Evolutionary conservation across 306 rosid species (phyloP), one percentile per base, ranked within the genome.

Genomic region (Argentina anserina): DNA sequence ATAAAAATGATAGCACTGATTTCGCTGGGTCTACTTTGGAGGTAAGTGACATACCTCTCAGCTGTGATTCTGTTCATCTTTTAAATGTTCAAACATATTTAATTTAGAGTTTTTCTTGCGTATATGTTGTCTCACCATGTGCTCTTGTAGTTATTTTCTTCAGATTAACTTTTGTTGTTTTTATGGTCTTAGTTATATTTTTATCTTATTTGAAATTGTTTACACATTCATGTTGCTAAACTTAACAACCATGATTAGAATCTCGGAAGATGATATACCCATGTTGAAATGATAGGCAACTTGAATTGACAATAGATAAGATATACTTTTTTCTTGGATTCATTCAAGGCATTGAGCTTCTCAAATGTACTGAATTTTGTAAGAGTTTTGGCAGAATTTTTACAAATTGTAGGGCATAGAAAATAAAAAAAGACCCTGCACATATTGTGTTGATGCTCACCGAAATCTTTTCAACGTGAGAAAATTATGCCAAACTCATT

Each of bases 21-120:
- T 87, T 92, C 80, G 82, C 89, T 43, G 39, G 76, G 63, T 55
- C 76, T 64, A 80, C 78, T 75, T 75, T 70, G 42, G 81, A 87
- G 96, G 98, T 71, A 89, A 86, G 92, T 82, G 26, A 17, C 80
- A 4, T 42, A 3, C 29, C 23, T 73, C 52, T 8, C 36, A 12
- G 9, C 40, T 14, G 9, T 70, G 75, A 75, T 71, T 36, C 33
- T 68, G 47, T 61, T 63, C 3, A 45, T 28, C n/a, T 71, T 40
- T 64, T 43, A 58, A 3, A 46, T 9, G 71, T 33, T 67, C 12
- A n/a, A 69, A 36, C 47, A 20, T 62, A 59, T 72, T 34, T 3
- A 11, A 46, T 40, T 3, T 31, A 43, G 11, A 60, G 76, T 72
- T 59, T 21, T 4, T 61, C 26, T 20, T 33, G 5, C 55, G 29